Evolutionary conservation across 2,329 filamentous ascomycete species (phyloP), one percentile per base, ranked within the genome.

Genomic region (Apiospora arundinis): DNA sequence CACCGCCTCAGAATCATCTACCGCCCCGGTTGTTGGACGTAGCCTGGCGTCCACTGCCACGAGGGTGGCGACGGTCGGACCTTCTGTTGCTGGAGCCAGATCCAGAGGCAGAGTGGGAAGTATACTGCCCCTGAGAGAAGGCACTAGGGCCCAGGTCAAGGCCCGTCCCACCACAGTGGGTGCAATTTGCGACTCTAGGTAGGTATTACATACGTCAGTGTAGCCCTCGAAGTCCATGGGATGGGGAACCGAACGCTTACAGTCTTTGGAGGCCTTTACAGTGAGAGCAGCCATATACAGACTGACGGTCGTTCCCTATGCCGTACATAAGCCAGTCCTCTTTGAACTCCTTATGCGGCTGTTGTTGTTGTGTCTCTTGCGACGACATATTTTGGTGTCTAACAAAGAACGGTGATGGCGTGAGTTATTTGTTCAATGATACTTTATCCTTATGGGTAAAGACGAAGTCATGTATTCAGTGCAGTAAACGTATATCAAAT

Each of bases 21-120:
- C 56, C 37, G 21, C 56, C 12, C 16, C 56, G 56, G 28, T 8
- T 40, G 11, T n/a, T 63, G 56, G 56, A 63, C 32, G 56, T 18
- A 63, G 28, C 56, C 32, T 63, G 56, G 18, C 56, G 56, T 40
- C 56, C 56, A 63, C n/a, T 23, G 9, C 56, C 56, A 9, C 37
- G 56, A 11, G 56, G 37, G 32, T 32, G 56, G 32, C 32, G 56
- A 8, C 40, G 56, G 56, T 40, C 21, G 32, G 28, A 21, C 4
- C 21, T 40, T 40, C 8, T 63, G 56, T n/a, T n/a, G 56, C 2
- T 63, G 21, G 56, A 63, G 21, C 56, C 28, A 2, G 56, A 40
- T 4, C 32, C 28, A 2, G 48, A 12, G n/a, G 9, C n/a, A 4
- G 52, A 60, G 28, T 21, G 18, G 9, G 46, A 28, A 11, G 9